Evolutionary conservation across 169 alveolate genomes (phyloP).

Genomic region (Cryptosporidium tyzzeri): DNA sequence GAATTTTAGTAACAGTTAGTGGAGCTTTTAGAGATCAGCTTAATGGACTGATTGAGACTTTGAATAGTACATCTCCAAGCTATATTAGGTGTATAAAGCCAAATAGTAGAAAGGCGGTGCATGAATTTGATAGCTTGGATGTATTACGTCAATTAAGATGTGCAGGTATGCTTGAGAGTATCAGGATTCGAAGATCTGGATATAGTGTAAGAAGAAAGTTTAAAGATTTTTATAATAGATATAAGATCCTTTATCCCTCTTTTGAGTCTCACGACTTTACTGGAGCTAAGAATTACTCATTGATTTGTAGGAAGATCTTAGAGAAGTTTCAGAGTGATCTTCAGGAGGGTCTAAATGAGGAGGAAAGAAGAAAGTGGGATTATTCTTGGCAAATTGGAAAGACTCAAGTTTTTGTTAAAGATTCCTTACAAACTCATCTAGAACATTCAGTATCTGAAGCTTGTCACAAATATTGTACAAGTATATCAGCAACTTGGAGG

Average conservation of each 20-base stretch:
- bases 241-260: conserved; percentile 69
- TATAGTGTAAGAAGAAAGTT: conserved; percentile 83
- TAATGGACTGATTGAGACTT: conserved; percentile 81
- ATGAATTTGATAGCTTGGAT: conserved; percentile 85
- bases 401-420: conserved; percentile 79
- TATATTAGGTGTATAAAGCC: conserved; percentile 94
- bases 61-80: conserved; percentile 85
- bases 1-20: conserved; percentile 61
- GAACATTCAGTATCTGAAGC: conserved; percentile 56
- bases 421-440: conserved; percentile 36
- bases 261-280: conserved; percentile 72
- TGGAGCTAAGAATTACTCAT: conserved; percentile 52
- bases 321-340: conserved; percentile 55
- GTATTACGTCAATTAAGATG: conserved; percentile 87
- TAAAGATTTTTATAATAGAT: conserved; percentile 79
- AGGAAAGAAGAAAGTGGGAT: conserved; percentile 33
- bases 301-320: conserved; percentile 69
- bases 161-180: conserved; percentile 87
- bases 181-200: conserved; percentile 85
- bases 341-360: conserved; percentile 14
- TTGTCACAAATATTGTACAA: conserved; percentile 51
- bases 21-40: conserved; percentile 83
- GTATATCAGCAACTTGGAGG: conserved; percentile 64
- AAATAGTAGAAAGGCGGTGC: conserved; percentile 84
- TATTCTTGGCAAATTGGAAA: conserved; percentile 77